Evolutionary conservation across 768 basidiomycete species (phyloP).

Genomic region (Mycena capillaripes): DNA sequence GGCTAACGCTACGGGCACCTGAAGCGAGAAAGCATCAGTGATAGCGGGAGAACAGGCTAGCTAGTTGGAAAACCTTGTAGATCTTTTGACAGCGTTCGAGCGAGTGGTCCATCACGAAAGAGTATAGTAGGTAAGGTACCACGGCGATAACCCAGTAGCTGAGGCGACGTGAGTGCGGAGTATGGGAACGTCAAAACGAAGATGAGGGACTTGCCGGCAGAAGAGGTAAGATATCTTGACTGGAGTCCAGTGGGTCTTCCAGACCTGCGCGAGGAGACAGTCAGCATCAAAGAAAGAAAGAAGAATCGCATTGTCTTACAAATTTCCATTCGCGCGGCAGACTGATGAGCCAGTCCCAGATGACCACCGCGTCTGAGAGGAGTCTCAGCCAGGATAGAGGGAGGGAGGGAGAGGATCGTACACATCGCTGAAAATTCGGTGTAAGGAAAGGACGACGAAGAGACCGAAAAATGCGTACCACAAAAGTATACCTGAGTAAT

Average conservation of each 20-base stretch:
- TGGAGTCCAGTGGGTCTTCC: conserved; percentile 88
- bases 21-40: conserved; percentile 18
- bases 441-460: conserved; percentile 45
- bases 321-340: conserved; percentile 84
- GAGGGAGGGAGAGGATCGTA: conserved; percentile 49
- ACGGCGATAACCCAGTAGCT: conserved; percentile 89
- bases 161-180: conserved; percentile 32
- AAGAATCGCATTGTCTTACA: conserved; percentile 55
- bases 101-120: conserved; percentile 80
- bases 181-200: conserved; percentile 30
- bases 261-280: conserved; percentile 63
- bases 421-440: conserved; percentile 74
- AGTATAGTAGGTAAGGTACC: conserved; percentile 83
- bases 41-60: not conserved
- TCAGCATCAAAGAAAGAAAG: conserved; percentile 38
- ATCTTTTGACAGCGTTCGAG: conserved; percentile 75
- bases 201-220: conserved; percentile 74
- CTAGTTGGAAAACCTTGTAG: conserved; percentile 61
- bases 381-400: not conserved
- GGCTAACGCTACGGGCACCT: conserved; percentile 86
- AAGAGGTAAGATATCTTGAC: conserved; percentile 88
- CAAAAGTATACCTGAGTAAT: conserved; percentile 84
- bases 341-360: conserved; percentile 91
- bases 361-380: conserved; percentile 77
- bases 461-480: conserved; percentile 66